Evolutionary conservation across 2,329 filamentous ascomycete species (phyloP), one percentile per base, ranked within the genome.

Genomic region (Coniella vitis): DNA sequence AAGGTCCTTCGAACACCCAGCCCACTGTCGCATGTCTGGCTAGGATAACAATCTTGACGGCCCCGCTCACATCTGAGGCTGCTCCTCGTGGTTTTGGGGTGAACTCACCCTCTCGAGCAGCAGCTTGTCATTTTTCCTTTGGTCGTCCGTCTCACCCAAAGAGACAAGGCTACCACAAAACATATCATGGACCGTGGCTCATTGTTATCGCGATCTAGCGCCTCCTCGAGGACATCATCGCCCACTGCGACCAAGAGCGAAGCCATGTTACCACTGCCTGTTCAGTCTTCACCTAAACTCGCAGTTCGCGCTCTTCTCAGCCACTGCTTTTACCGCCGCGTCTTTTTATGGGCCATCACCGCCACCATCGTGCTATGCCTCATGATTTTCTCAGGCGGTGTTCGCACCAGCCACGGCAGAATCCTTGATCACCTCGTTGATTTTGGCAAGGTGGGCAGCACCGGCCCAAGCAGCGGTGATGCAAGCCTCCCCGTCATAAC

Each of bases 261-360:
- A 16, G 42, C 35, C 31, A 53, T 53, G 48, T 38, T 53, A 14
- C 51, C 51, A 7, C 19, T 51, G 10, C 51, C 51, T 2, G 51
- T 53, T 12, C 51, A 53, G 36, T 22, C 51, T 4, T 50, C 48
- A 9, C 22, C 43, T 25, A 44, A 36, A 19, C 45, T 74, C 42
- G 63, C 69, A 47, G 59, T 75, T 19, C 69, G 68, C 52, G 63
- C 70, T 7, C 55, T 79, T 12, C 58, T 79, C n/a, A 65, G 74
- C 13, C 70, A 76, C 56, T 76, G 70, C 55, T 64, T 78, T 32
- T 78, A 78, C 56, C 69, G 74, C 36, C 68, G 76, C 47, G 66
- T 79, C 17, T 61, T 78, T 38, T 62, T 76, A 58, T 79, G 76
- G 75, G 65, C 65, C 5, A 52, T 71, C n/a, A 61, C 67, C 13